Conservation (phyloP, 495 filamentous ascomycete genomes). For the Hyaloscypha variabilis region DNA sequence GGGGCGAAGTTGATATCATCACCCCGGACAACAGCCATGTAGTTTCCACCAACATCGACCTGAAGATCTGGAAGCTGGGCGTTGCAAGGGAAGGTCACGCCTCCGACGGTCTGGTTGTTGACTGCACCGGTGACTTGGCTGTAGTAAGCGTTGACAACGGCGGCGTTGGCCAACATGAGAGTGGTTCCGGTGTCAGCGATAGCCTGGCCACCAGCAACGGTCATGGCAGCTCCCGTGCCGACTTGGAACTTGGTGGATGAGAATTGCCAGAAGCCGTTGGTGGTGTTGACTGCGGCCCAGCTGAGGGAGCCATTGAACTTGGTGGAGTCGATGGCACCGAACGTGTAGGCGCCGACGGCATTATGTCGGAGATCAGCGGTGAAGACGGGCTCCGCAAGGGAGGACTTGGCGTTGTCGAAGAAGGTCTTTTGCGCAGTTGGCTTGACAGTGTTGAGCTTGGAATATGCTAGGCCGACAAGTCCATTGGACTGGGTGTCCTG, state of each 20-base stretch:
- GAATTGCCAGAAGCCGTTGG: constrained; percentile 78
- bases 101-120: constrained; percentile 52
- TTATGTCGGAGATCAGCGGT: constrained; percentile 68
- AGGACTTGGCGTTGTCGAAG: constrained; percentile 72
- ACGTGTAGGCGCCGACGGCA: constrained; percentile 70
- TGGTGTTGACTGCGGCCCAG: constrained; percentile 66
- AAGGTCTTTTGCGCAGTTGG: constrained; percentile 78
- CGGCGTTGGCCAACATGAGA: constrained; percentile 68
- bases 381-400: constrained; percentile 71
- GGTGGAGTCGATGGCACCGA: constrained; percentile 68
- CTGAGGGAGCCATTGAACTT: constrained; percentile 67
- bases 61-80: constrained; percentile 64
- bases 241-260: constrained; percentile 59
- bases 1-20: constrained; percentile 65
- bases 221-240: constrained; percentile 39
- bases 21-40: constrained; percentile 67
- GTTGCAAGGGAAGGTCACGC: constrained; percentile 70
- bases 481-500: constrained; percentile 67
- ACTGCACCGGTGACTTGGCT: constrained; percentile 58
- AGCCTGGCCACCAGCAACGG: constrained; percentile 48
- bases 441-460: constrained; percentile 70
- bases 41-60: constrained; percentile 62
- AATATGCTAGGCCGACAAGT: constrained; percentile 78
- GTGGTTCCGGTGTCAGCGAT: constrained; percentile 78
- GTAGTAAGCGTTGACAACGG: constrained; percentile 65